Evolutionary conservation across 805 yeast species (phyloP).

Genomic region (Pichia membranifaciens): DNA sequence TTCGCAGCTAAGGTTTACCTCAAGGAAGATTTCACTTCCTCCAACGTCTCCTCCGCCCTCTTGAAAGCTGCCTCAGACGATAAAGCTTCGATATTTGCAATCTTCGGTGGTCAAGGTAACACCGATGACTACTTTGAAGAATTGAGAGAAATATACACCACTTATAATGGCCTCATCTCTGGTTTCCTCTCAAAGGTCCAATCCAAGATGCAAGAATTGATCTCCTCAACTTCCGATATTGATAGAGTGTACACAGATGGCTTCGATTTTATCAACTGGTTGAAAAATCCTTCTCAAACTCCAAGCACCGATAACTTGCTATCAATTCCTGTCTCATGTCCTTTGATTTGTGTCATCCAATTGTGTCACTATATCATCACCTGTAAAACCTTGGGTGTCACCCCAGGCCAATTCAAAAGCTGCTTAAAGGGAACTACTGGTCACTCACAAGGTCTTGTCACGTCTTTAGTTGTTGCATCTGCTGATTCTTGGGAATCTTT

Average conservation of each 20-base stretch:
- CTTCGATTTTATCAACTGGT: constrained; percentile 83
- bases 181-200: constrained; percentile 71
- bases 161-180: constrained; percentile 67
- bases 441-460: constrained; percentile 87
- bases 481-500: constrained; percentile 83
- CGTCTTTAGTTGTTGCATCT: constrained; percentile 86
- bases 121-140: constrained; percentile 97
- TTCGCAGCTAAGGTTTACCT: constrained; percentile 37
- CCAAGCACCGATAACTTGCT: constrained; percentile 87
- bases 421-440: constrained; percentile 74
- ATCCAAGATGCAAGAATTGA: constrained; percentile 57
- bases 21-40: constrained; percentile 17
- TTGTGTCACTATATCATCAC: constrained; percentile 88
- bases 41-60: constrained; percentile 33
- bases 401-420: constrained; percentile 82
- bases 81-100: constrained; percentile 64
- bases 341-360: constrained; percentile 95
- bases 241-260: constrained; percentile 92
- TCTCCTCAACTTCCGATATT: constrained; percentile 67
- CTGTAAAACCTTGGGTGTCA: constrained; percentile 72
- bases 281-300: constrained; percentile 73
- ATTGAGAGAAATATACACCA: constrained; percentile 74
- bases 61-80: constrained; percentile 59
- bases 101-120: constrained; percentile 99
- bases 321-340: constrained; percentile 91